Conservation (phyloP, 2,329 filamentous ascomycete species). For the Aurifilum marmelostoma region DNA sequence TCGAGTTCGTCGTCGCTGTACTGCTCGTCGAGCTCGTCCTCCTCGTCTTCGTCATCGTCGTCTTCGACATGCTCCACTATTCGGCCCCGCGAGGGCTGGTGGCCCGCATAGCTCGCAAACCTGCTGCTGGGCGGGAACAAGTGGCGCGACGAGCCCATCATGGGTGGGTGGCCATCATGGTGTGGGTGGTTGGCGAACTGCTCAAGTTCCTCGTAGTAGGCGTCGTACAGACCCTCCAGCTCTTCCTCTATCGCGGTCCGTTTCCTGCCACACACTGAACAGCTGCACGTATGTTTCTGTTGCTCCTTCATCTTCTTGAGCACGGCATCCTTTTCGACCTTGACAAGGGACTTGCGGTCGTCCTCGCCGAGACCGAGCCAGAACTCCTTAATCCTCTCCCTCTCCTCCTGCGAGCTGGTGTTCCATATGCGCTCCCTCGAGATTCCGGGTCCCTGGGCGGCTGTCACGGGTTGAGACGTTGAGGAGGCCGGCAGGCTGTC, state of each 20-base stretch:
- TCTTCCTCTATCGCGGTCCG: constrained; percentile 97
- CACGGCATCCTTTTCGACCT: constrained; percentile 98
- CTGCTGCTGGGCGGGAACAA: constrained; percentile 46
- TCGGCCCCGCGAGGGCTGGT: constrained; percentile 74
- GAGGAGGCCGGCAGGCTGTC: constrained; percentile 39
- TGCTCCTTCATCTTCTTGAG: constrained; percentile 99
- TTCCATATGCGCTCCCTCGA: constrained; percentile 95
- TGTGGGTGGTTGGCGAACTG: constrained; percentile 83
- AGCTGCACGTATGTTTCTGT: constrained; percentile 98
- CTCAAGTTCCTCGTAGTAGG: constrained; percentile 97
- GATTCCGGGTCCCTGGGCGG: constrained; percentile 47
- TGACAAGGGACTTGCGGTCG: constrained; percentile 91
- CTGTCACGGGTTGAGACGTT: constrained; percentile 38
- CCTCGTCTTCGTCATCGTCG: constrained; percentile 59
- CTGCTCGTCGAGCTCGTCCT: constrained; percentile 56
- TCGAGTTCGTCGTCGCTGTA: constrained; percentile 69
- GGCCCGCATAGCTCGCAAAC: constrained; percentile 59
- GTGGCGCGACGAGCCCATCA: constrained; percentile 69
- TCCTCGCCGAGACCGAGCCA: constrained; percentile 95
- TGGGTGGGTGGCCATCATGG: constrained; percentile 71
- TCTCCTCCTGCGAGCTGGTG: constrained; percentile 89
- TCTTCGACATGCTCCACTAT: constrained; percentile 69
- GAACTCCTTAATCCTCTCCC: constrained; percentile 96
- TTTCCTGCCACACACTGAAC: constrained; percentile 94
- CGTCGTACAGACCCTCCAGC: constrained; percentile 94